phyloP scores from a whole-genome alignment of 345 rosid genomes.

The Lepidium sativum region DNA sequence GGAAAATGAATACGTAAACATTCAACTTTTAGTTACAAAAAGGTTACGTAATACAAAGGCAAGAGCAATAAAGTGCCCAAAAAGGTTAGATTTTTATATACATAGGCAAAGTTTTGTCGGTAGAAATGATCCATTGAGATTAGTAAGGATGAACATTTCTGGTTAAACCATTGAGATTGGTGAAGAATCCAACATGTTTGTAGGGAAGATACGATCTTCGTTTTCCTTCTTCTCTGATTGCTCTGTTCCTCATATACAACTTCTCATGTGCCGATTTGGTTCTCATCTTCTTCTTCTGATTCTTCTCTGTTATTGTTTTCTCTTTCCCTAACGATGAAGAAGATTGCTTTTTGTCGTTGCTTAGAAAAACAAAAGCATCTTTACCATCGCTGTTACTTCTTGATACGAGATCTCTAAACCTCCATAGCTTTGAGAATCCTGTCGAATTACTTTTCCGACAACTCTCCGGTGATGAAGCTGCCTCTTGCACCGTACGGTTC shows the following conservation, averaged over 20 bases:
- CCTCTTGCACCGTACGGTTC: constrained; percentile 19
- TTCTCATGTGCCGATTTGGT: constrained; percentile 32
- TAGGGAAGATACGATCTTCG: constrained; percentile 43
- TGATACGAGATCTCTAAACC: constrained; percentile 39
- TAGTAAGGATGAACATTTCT: constrained; percentile 48
- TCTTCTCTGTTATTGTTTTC: not conserved
- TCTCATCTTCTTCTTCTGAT: not conserved
- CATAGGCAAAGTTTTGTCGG: constrained; percentile 2
- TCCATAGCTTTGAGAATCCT: constrained; percentile 62
- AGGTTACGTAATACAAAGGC: too few relatives aligned
- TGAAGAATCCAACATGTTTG: constrained; percentile 42
- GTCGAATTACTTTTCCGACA: constrained; percentile 59
- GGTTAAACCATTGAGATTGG: constrained; percentile 41
- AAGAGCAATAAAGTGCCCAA: too few relatives aligned
- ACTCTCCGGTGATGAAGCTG: constrained; percentile 16
- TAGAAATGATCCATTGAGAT: not conserved
- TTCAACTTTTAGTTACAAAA: not conserved
- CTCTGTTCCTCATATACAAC: constrained; percentile 36
- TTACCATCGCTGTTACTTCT: constrained; percentile 51
- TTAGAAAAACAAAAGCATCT: constrained; percentile 37
- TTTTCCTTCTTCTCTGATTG: constrained; percentile 30
- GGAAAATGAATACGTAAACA: not conserved
- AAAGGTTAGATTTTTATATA: not conserved
- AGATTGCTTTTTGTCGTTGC: constrained; percentile 5
- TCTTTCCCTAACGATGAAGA: not conserved